Base-by-base conservation (phyloP, 2,329 filamentous ascomycete genomes). In the Coniochaeta sp. region DNA sequence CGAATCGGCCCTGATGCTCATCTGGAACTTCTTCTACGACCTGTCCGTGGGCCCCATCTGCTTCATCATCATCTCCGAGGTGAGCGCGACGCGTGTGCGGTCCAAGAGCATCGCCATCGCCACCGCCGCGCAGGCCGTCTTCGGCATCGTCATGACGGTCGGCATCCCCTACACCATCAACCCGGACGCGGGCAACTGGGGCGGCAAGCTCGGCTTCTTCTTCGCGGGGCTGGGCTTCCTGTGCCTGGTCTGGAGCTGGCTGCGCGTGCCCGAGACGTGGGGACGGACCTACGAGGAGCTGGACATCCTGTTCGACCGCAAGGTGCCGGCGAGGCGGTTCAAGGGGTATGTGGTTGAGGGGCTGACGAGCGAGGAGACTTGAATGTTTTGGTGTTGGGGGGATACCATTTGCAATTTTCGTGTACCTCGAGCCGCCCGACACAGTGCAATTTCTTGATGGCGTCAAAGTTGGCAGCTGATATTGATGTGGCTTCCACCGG, bases 281-380 rank as follows among this genome's bases (percentile, higher is more conserved):
- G 69, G 68, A 0, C 58, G 68, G 54, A 70, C 69, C 17, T 71
- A 66, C 30, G 68, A 71, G 64, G 59, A 70, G 60, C 47, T 70
- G 34, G 68, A 70, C 58, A 61, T 69, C 10, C n/a, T 70, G 61
- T 83, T 81, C 60, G 85, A 88, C 59, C 89, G 74, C 67, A 90
- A 82, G 64, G 81, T 85, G 24, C 87, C 89, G 68, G 90, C 88
- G 40, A 90, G 78, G 16, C 84, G 85, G 81, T 88, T 90, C 61
- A 83, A 79, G 61, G 79, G 78, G 72, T 81, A 84, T 7, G 89
- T 73, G 16, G 26, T 63, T 24, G 61, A 63, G 36, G 52, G 44
- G 4, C n/a, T 56, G 30, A 34, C 54, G 19, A 10, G 17, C 4
- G 54, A 55, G 16, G 52, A 56, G 34, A 34, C 7, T 26, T 56